Base-by-base conservation (phyloP, 225 moss, liverwort and hornwort genomes). In the Thuidium tamariscinum region DNA sequence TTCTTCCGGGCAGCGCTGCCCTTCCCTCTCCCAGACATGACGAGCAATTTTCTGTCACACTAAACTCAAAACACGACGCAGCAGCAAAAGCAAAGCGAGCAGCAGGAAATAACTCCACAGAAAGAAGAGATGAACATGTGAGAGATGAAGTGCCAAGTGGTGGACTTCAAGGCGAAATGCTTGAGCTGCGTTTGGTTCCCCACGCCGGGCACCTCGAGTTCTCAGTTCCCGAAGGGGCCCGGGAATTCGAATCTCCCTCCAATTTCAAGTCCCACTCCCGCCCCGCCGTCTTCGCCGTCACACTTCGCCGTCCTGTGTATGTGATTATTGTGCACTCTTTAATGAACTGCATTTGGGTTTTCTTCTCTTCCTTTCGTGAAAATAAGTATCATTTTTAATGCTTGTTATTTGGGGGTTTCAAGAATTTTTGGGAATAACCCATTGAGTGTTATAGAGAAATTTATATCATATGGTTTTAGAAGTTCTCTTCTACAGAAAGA, bases 131-230 rank as follows among this genome's bases (percentile, higher is more conserved):
- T 7, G 18, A 10, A 0, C 12, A 8, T 5, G 3, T 13, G 27
- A 1, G 0, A 0, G 1, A 0, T 0, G 0, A 1, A 3, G 0
- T 0, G 41, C 15, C 26, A 8, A 15, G 26, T 3, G 54, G 10
- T 13, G 46, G 5, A 4, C 13, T 46, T 68, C 11, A 67, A 60
- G 74, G 37, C 1, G 26, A 42, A 75, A 13, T 21, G 21, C 20
- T 75, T 8, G 75, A 75, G 57, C 10, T 46, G 26, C 7, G 57
- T 6, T 26, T 7, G 13, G 73, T 76, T 65, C 77, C 77, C 85
- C 12, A 10, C 1, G 13, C 8, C 8, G 11, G 16, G 41, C 65
- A 54, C 46, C 22, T 77, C 49, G 20, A 49, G 77, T 41, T 55
- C 55, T 37, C 65, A 7, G 77, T 77, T 65, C 42, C 12, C 51